These are phyloP conservation scores for Plantago ovata DNA, from an alignment of 257 asterid genomes.

Conservation along the genomic window DNA sequence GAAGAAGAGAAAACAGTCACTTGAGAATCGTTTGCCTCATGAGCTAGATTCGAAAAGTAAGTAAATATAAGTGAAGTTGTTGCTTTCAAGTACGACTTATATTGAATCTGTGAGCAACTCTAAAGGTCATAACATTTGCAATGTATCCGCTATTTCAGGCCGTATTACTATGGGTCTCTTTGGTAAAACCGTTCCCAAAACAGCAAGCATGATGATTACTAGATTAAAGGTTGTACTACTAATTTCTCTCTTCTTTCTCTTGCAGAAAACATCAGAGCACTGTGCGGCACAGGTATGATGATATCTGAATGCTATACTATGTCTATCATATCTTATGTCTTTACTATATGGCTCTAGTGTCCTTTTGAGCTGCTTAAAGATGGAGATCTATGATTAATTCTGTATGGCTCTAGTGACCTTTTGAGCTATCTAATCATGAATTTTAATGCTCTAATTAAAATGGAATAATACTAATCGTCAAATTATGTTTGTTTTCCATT, in stretches of 20 bases:
- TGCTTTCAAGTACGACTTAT: too few species aligned
- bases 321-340: too few species aligned
- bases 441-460: background rate
- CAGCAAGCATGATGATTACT: constrained; percentile 55
- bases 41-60: constrained; percentile 37
- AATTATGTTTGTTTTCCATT: too few species aligned
- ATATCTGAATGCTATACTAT: too few species aligned
- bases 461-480: too few species aligned
- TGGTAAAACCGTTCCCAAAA: constrained; percentile 92
- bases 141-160: constrained; percentile 42
- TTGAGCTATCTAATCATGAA: background rate
- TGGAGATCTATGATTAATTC: background rate
- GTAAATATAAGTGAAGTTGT: too few species aligned
- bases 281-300: constrained; percentile 85
- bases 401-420: too few species aligned
- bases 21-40: constrained; percentile 42
- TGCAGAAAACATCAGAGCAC: constrained; percentile 90
- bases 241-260: constrained; percentile 20
- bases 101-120: too few species aligned
- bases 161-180: constrained; percentile 89
- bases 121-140: background rate
- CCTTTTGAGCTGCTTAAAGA: too few species aligned
- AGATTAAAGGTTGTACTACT: constrained; percentile 9
- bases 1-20: constrained; percentile 43
- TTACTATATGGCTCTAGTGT: too few species aligned